Evolutionary conservation across 2,329 filamentous ascomycete species (phyloP).

Genomic region (Pseudopyricularia javanii): DNA sequence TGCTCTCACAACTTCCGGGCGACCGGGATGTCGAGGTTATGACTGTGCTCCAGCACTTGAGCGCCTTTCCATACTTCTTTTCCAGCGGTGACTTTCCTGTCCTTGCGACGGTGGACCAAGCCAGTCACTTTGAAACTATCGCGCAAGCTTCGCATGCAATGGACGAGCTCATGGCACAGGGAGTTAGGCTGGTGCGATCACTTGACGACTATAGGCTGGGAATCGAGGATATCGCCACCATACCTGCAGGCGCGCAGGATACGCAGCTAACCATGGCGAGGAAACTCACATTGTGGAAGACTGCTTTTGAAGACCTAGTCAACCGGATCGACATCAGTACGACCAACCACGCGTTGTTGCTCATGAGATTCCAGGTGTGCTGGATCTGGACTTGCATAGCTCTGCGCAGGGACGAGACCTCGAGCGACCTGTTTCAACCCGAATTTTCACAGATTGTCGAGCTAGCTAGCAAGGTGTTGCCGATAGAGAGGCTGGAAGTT

Average conservation of each 20-base stretch:
- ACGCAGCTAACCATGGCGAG: background rate
- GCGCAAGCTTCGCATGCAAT: slow-evolving; percentile 17
- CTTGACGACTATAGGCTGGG: background rate
- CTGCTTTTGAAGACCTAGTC: background rate
- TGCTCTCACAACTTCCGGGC: slow-evolving; percentile 5
- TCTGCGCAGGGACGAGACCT: slow-evolving; percentile 12
- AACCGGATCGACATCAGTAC: background rate
- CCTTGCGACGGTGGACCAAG: background rate
- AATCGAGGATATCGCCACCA: background rate
- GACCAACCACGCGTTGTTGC: background rate
- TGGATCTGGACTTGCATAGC: background rate
- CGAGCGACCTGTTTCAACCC: slow-evolving; percentile 20
- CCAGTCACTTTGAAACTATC: slow-evolving; percentile 5
- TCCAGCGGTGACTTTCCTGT: slow-evolving; percentile 3
- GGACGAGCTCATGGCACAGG: slow-evolving; percentile 17
- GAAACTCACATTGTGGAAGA: background rate
- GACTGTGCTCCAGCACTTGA: slow-evolving; percentile 24
- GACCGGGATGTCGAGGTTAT: slow-evolving; percentile 17
- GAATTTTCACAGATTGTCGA: slow-evolving; percentile 20
- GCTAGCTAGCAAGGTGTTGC: slow-evolving; percentile 16
- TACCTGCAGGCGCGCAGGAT: background rate
- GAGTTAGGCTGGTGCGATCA: slow-evolving; percentile 9
- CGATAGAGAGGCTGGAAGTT: background rate
- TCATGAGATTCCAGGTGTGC: background rate
- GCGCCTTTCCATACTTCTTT: slow-evolving; percentile 26